Base-by-base conservation (phyloP, 768 basidiomycete species). In the Lentinus tigrinus region DNA sequence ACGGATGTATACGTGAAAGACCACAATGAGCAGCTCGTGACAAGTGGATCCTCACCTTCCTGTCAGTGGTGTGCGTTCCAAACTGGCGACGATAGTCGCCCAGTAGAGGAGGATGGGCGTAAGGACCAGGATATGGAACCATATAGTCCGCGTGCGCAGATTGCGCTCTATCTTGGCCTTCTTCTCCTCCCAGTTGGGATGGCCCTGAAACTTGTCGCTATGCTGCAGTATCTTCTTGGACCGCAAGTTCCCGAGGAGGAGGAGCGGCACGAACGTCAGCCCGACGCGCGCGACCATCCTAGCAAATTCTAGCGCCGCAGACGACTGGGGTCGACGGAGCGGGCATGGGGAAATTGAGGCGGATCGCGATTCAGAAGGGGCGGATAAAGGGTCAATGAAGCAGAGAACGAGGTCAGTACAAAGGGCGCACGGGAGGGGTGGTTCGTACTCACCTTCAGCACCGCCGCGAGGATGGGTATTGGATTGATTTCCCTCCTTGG, bases 61-160 rank as follows among this genome's bases (percentile, higher is more conserved):
- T n/a, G 92, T 93, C 52, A 94, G 74, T 3, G 92, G 92, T 5
- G 92, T 91, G 65, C 81, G 76, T 70, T 94, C 92, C 56, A 86
- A 64, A 61, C 88, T 88, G 3, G 88, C 89, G 2, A 91, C 56
- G 49, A 92, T 81, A 2, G 88, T 88, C 2, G 82, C 75, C 80
- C 82, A 85, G 66, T 93, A 83, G 23, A 91, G 68, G 11, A 77
- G 63, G 19, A 80, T 72, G 1, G 92, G 92, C 34, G 85, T 74
- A 40, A 86, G 73, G 47, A 91, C 68, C 21, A 92, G 77, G 26
- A 80, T 52, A 52, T 83, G 82, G 50, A 85, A 74, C 16, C 84
- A 47, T 28, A 77, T 63, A 1, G 81, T 87, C 53, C 79, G 74
- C 28, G 73, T 70, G 44, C 81, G 77, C 43, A 88, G 78, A 21